Evolutionary conservation across 495 filamentous ascomycete genomes (phyloP), one percentile per base, ranked within the genome.

Genomic region (Cercophora scortea): DNA sequence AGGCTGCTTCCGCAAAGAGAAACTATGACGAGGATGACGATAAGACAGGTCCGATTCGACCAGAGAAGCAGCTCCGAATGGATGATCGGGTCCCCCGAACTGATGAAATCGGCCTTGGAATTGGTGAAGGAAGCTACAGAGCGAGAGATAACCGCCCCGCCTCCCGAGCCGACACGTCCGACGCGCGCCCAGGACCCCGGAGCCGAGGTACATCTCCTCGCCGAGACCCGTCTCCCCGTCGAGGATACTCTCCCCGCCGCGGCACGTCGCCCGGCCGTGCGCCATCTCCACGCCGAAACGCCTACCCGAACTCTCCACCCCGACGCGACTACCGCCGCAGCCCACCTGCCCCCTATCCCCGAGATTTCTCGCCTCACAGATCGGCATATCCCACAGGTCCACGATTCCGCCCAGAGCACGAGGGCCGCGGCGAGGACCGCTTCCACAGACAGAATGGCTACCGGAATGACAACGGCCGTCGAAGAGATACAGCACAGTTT

Each of bases 321-420:
- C 13, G 34, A 10, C 46, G 55, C 8, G 42, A 57, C 18, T 42
- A 53, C 11, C 53, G 49, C 17, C 48, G 38, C 8, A 63, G 55
- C 44, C 53, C 61, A 8, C 36, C 59, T 8, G n/a, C n/a, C n/a
- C 39, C 54, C 19, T 59, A 61, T n/a, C 54, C 60, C 3, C 57
- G 59, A 32, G 55, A 58, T 0, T 56, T 51, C 16, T 58, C 59
- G 3, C 52, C 50, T 40, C 38, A 32, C n/a, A 57, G 57, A 12
- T 1, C 18, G 11, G 36, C 15, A 6, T 12, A 13, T n/a, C 35
- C 56, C 53, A 34, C 34, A 6, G 25, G 34, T 32, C 33, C 39
- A 4, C 59, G 61, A 18, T 35, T 19, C 13, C 58, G 47, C 13
- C 47, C 44, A 32, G 55, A 62, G 13, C 40, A 53, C n/a, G 57